Evolutionary conservation across 2,329 filamentous ascomycete genomes (phyloP), one percentile per base, ranked within the genome.

Genomic region (Stemphylium vesicarium): DNA sequence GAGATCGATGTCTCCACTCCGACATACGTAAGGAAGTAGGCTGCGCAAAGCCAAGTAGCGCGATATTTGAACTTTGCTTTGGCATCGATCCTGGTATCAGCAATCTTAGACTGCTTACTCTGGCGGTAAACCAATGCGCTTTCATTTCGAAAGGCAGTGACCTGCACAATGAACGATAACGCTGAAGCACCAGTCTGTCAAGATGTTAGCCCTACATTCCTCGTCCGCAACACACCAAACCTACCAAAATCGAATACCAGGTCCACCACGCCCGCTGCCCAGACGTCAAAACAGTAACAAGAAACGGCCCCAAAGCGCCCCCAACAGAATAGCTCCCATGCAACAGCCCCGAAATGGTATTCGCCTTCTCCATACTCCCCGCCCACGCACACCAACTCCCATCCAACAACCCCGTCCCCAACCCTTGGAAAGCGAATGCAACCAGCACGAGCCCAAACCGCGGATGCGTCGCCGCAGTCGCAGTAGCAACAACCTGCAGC

Each of bases 381-480:
- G 77, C 78, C 78, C 78, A 81, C 1, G 79, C 77, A 46, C 77
- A 80, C 73, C 77, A 80, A 10, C 76, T 75, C 1, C 74, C 78
- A 58, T 81, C 79, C 0, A 80, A 49, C 2, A 81, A 55, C 0
- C 78, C 79, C 0, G 65, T 72, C 0, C 79, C 79, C 7, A 79
- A 56, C 0, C 72, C 75, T 0, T 72, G 71, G 0, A 74, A 41
- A 1, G 66, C 66, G 37, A 75, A 71, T 0, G 66, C 72, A 3
- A 65, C 43, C 6, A 79, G 48, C 2, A 78, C 54, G 0, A 74
- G 22, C 1, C 58, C 59, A 50, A 78, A 79, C 0, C 65, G 64
- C 8, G 70, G 71, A 35, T 70, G 69, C 13, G 59, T 16, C 1
- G 71, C 69, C 4, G 74, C 70, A 2, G 57, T 35, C 15, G 60